Conservation (phyloP, 2,329 filamentous ascomycete species). For the Ilyonectria robusta region DNA sequence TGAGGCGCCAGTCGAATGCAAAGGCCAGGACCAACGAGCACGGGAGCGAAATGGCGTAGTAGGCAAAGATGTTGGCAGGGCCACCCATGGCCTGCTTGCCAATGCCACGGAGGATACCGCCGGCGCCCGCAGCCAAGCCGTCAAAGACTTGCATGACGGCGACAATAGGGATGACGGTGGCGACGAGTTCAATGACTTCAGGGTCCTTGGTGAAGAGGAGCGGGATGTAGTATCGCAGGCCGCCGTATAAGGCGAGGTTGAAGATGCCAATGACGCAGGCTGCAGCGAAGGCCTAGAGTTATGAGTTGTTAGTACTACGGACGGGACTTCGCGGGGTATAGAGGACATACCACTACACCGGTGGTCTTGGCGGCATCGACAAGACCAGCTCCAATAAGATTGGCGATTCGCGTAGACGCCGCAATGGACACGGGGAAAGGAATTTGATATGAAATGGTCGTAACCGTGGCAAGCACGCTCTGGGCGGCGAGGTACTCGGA, state of each 20-base stretch:
- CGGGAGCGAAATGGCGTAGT: constrained; percentile 89
- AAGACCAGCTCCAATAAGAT: constrained; percentile 89
- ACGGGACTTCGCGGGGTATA: background rate
- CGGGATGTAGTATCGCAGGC: constrained; percentile 81
- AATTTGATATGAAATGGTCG: constrained; percentile 88
- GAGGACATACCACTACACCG: constrained; percentile 77
- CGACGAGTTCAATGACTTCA: constrained; percentile 78
- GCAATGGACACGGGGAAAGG: constrained; percentile 94
- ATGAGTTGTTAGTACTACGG: constrained; percentile 15
- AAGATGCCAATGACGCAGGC: constrained; percentile 81
- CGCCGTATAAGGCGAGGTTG: constrained; percentile 80
- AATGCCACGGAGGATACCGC: constrained; percentile 88
- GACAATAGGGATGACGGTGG: constrained; percentile 81
- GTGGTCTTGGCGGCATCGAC: constrained; percentile 85
- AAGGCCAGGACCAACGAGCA: constrained; percentile 86
- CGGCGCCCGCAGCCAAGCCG: constrained; percentile 82
- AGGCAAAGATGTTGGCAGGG: constrained; percentile 87
- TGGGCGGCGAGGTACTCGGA: constrained; percentile 88
- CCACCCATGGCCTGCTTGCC: constrained; percentile 92
- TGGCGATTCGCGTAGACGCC: constrained; percentile 89
- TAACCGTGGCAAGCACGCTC: constrained; percentile 84
- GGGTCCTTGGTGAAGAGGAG: constrained; percentile 82
- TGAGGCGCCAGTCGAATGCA: constrained; percentile 80
- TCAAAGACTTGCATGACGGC: constrained; percentile 94
- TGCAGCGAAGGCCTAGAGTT: constrained; percentile 68